Base-by-base conservation (phyloP, 768 basidiomycete species). In the Termitomyces sp. region DNA sequence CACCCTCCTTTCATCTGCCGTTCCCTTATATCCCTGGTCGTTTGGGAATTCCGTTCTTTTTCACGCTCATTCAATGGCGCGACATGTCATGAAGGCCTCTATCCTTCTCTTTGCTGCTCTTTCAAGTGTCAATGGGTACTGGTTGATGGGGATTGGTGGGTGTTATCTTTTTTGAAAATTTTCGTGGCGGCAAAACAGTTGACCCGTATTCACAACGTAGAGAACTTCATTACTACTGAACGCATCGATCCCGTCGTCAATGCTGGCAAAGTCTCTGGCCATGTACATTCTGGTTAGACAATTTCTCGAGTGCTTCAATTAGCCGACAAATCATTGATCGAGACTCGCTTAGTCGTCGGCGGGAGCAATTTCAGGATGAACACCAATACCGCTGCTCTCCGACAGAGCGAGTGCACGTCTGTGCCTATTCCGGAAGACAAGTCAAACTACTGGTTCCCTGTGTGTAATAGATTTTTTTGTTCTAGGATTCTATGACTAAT, bases 381-480 rank as follows among this genome's bases (percentile, higher is more conserved):
- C 32, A 72, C 72, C 27, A 73, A 73, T 58, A 80, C 80, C 1
- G 69, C 70, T 12, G 56, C 51, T 10, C 70, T 83, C 23, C 69
- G 76, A 38, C 54, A 76, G 53, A 81, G 80, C 60, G 57, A 75
- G 61, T 83, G 81, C 61, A 77, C 79, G 2, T 77, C 80, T n/a
- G 70, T 76, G 53, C 80, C 79, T 36, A 81, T 83, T 61, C 68
- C 70, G 15, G 68, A 83, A 66, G 80, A 81, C 66, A 78, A 81
- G 58, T 80, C 77, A 18, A 73, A 70, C 48, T 82, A 81, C 57
- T 81, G 80, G 80, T 75, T 76, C 57, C 78, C 78, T 45, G 78
- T 79, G 57, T 43, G 75, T 70, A 9, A 33, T 2, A 43, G 27
- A 23, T 29, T 10, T 16, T 32, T 20, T 41, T 29, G 7, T 40